Base-by-base conservation (phyloP, 768 basidiomycete genomes). In the Suillus cothurnatus region DNA sequence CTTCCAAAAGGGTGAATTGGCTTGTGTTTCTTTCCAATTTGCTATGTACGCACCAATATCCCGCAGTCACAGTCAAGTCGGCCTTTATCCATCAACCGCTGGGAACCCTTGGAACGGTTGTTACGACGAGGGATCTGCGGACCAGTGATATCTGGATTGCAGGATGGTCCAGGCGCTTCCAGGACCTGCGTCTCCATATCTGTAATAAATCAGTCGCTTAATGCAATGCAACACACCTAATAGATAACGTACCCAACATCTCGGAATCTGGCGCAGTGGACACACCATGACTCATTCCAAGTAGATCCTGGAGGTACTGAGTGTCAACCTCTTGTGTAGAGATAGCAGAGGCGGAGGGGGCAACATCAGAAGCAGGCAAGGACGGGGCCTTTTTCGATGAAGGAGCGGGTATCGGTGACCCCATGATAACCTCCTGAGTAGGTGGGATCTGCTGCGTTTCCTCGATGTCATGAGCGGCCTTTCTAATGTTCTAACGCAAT, bases 41-140 rank as follows among this genome's bases (percentile, higher is more conserved):
- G 19, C 26, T 21, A 39, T 21, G 39, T 36, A 73, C 79, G 59
- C 72, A 90, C 92, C 59, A 66, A 67, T 62, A 91, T 81, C 6
- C 84, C 88, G 70, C 92, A 94, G 67, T 90, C 89, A 69, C 92
- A 93, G n/a, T 86, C 77, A 28, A 89, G 68, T 3, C 78, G 82
- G 12, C 76, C 77, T 66, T 84, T 82, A 12, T 70, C 73, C 39
- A 71, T 72, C 43, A 64, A 61, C 26, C 45, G 53, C 43, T 67
- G 65, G 52, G 62, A 47, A 52, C 63, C 62, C 63, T 58, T 69
- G 66, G 58, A 31, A 17, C 67, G 64, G 21, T 34, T 47, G 38
- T 70, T 61, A 21, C 41, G 56, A 38, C 4, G n/a, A 36, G 39
- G 36, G 11, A 31, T 43, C 23, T 49, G 47, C 11, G n/a, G n/a